Base-by-base conservation (phyloP, 306 rosid genomes). In the Cucurbita argyrosperma region DNA sequence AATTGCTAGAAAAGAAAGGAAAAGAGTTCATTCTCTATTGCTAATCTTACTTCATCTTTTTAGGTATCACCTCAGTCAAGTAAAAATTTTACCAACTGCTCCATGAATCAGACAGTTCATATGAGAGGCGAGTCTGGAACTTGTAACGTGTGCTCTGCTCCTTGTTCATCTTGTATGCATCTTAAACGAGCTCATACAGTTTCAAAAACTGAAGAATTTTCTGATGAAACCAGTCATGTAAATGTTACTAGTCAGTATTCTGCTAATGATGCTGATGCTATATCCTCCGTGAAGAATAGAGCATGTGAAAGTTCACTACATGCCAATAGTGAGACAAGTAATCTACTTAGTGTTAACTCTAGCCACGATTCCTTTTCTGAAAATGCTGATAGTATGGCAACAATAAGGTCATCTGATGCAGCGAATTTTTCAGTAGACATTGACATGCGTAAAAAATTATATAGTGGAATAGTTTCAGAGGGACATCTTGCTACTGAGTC, bases 161-260 rank as follows among this genome's bases (percentile, higher is more conserved):
- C 90, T 76, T 93, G 93, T 86, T 89, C 96, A 75, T 88, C 89
- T 76, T 87, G 93, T 83, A 79, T 86, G 89, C 93, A 86, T 83
- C 83, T 77, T 55, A 82, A 80, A 78, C 81, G 80, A 80, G 72
- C 84, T 80, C 82, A 80, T 52, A 81, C 76, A 87, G 90, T 82
- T 73, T 81, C 88, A 77, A 87, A 82, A 75, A 78, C 83, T 63
- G 87, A 80, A 72, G 92, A 90, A 59, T 80, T 82, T 79, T 86
- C 91, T 49, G 91, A 88, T 79, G 93, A 88, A 66, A 90, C 82
- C 78, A 80, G 88, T 70, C 89, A 80, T 77, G 71, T 80, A 72
- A 84, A 81, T 76, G 85, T 70, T 62, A 77, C 78, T 18, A 84
- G 77, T 77, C 88, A 85, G 57, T 82, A 70, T 81, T 86, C 91